Conservation (phyloP, 176 grass and related monocot genomes). For the Avena atlantica region DNA sequence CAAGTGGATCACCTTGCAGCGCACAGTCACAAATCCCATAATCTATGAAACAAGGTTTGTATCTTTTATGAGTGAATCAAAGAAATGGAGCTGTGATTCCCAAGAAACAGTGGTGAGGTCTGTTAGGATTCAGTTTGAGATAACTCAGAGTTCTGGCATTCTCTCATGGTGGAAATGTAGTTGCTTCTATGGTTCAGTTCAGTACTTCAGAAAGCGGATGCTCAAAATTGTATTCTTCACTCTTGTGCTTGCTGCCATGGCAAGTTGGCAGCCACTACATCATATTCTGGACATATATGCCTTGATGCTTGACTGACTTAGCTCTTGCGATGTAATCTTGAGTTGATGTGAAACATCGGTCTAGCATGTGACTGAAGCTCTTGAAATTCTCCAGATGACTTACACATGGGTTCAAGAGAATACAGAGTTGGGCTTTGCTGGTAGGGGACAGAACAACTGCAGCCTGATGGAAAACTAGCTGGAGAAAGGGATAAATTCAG, state of each 20-base stretch:
- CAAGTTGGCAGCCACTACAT: too few relatives aligned
- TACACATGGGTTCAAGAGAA: constrained; percentile 2
- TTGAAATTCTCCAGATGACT: constrained; percentile 17
- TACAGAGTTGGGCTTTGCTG: neutral
- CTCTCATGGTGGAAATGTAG: neutral
- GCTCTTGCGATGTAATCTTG: neutral
- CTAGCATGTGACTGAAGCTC: neutral
- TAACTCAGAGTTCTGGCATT: neutral
- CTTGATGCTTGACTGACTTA: neutral
- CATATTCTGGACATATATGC: neutral
- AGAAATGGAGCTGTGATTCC: neutral
- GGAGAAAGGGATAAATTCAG: neutral
- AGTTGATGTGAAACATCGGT: neutral
- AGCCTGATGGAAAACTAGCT: neutral
- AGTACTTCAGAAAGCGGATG: neutral
- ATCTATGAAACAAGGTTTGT: neutral
- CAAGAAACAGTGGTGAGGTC: neutral
- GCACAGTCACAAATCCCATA: neutral
- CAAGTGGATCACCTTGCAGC: neutral
- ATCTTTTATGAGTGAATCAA: neutral
- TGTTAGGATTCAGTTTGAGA: neutral
- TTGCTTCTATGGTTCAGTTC: neutral
- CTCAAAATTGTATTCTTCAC: neutral
- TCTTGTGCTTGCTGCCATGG: neutral
- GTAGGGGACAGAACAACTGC: neutral